Evolutionary conservation across 352 stramenopile genomes (phyloP).

Genomic region (Phytophthora fragariae): DNA sequence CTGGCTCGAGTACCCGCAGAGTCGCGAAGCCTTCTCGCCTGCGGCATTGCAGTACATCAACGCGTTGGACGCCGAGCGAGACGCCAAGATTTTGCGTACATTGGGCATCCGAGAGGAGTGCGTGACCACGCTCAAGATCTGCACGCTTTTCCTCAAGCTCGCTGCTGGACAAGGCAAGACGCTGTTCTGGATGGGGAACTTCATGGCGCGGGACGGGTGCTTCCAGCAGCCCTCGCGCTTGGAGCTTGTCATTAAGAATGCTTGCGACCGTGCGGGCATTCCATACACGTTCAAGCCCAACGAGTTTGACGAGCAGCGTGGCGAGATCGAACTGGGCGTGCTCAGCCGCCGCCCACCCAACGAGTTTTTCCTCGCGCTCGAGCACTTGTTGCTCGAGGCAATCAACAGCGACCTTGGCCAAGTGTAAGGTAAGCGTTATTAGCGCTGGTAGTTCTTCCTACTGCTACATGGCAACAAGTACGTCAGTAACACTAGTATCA

Average conservation of each 20-base stretch:
- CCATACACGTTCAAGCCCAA: slow-evolving; percentile 66
- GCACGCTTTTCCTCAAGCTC: slow-evolving; percentile 73
- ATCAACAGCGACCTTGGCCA: slow-evolving; percentile 24
- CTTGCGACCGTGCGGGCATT: slow-evolving; percentile 53
- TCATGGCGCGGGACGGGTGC: slow-evolving; percentile 72
- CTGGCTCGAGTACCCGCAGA: slow-evolving; percentile 83
- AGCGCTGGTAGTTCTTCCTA: slow-evolving; percentile 12
- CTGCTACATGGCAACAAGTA: slow-evolving; percentile 20
- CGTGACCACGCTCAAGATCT: slow-evolving; percentile 78
- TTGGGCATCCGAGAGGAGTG: slow-evolving; percentile 81
- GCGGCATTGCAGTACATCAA: slow-evolving; percentile 61
- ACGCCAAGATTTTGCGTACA: slow-evolving; percentile 56
- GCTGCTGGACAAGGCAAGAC: slow-evolving; percentile 54
- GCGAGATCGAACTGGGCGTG: slow-evolving; percentile 54
- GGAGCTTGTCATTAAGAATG: slow-evolving; percentile 55
- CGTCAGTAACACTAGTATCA: slow-evolving; percentile 23
- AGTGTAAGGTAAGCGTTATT: slow-evolving; percentile 2
- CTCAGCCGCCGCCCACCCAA: slow-evolving; percentile 74
- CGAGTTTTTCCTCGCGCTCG: slow-evolving; percentile 65
- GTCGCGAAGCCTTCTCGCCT: slow-evolving; percentile 61
- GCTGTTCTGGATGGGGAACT: slow-evolving; percentile 74
- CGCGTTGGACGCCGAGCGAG: slow-evolving; percentile 54
- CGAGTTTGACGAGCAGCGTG: slow-evolving; percentile 69
- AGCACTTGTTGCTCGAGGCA: slow-evolving; percentile 40
- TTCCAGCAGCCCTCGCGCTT: slow-evolving; percentile 72